Base-by-base conservation (phyloP, 768 basidiomycete species). In the Gloeopeniophorella convolvens region DNA sequence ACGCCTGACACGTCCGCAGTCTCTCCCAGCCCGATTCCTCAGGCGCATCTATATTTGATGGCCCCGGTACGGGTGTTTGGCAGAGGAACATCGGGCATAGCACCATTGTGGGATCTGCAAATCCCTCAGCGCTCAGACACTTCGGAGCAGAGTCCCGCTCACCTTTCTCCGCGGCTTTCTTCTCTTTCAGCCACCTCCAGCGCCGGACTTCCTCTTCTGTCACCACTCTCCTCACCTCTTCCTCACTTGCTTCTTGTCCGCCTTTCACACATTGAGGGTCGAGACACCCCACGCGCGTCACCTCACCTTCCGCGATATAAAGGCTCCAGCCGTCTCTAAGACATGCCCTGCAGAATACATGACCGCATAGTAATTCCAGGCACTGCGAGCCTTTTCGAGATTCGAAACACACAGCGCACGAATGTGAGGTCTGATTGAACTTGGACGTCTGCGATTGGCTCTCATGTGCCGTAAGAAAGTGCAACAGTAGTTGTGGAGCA, bases 341-440 rank as follows among this genome's bases (percentile, higher is more conserved):
- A 62, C 92, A 95, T 7, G 75, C 65, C n/a, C 79, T 77, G 63
- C 92, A 95, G 64, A 92, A 94, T 11, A 92, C 76, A 64, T 94
- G 92, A 1, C 67, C 66, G 61, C 91, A 94, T 2, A 70, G 62
- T 42, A 94, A 70, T 54, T 78, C 73, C 13, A 92, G 59, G 62
- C 90, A 92, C 56, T 79, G 77, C 12, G 77, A 73, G 36, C 92
- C 92, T 62, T 89, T 92, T 50, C 80, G 67, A 12, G 77, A 75
- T 30, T 76, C 74, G 4, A 94, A 67, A 64, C 92, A 95, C 42
- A 95, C 80, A 21, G 82, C 72, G 61, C 92, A 95, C 23, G 71
- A 65, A 65, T 87, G 86, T 0, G 84, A 79, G 13, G 72, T 75
- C 46, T 73, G 69, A 8, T 80, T 75, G 60, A 94, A 95, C 48